Percentiles rank a stretch among this genome's conserved stretches.
Conservation (phyloP, 1,139 yeast species). For the Saccharomyces hybrid region DNA sequence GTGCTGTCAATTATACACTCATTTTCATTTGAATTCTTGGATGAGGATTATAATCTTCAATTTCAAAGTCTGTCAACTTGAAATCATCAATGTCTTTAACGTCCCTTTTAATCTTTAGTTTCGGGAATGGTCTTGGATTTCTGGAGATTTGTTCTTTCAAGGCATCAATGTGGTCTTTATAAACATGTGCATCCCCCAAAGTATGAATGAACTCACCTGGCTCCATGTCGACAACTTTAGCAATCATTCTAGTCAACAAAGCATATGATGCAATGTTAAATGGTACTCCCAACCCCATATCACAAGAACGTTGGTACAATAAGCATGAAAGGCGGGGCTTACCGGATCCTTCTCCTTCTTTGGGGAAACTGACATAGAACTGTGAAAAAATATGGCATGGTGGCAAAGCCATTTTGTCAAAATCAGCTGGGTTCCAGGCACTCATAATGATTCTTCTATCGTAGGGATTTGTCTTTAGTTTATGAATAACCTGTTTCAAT, state of each 20-base stretch:
- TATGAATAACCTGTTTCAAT: constrained; percentile 68
- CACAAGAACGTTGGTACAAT: constrained; percentile 95
- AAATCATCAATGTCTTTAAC: constrained; percentile 78
- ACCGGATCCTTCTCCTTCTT: constrained; percentile 28
- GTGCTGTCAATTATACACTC: constrained; percentile 41
- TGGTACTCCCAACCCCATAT: constrained; percentile 98
- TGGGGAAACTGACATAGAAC: constrained; percentile 80
- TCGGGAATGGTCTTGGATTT: constrained; percentile 74
- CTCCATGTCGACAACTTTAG: constrained; percentile 87
- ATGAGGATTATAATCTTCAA: constrained; percentile 73
- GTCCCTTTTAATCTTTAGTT: constrained; percentile 57
- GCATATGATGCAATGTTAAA: constrained; percentile 97
- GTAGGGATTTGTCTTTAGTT: constrained; percentile 79
- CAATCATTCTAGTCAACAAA: constrained; percentile 85
- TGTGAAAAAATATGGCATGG: constrained; percentile 98
- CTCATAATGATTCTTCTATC: constrained; percentile 90
- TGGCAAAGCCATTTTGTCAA: constrained; percentile 89
- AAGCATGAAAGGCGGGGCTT: constrained; percentile 75
- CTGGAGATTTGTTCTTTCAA: constrained; percentile 70
- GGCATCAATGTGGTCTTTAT: constrained; percentile 88
- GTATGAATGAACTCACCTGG: constrained; percentile 94
- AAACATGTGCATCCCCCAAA: constrained; percentile 94
- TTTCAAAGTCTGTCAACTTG: constrained; percentile 76
- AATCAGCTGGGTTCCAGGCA: constrained; percentile 98
- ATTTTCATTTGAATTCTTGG: constrained; percentile 81